A percentile compares a stretch with the other conserved stretches of the same genome.
Conservation (phyloP, 2,329 filamentous ascomycete genomes). For the Diaporthe ilicicola region DNA sequence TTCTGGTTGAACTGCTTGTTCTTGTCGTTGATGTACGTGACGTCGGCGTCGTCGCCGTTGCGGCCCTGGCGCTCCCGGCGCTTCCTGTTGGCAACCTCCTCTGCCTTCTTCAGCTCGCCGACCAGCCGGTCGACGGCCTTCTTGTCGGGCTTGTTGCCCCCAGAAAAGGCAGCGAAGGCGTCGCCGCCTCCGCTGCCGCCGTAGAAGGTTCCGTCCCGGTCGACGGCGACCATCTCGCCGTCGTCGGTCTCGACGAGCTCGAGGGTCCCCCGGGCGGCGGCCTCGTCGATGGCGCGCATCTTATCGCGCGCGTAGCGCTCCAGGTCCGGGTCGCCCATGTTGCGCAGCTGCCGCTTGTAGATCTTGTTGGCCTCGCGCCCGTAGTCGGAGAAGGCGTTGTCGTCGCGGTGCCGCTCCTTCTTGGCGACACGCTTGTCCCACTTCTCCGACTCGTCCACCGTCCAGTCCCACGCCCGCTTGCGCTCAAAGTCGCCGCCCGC, state of each 20-base stretch:
- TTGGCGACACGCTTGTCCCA: conserved; percentile 94
- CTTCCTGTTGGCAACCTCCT: conserved; percentile 87
- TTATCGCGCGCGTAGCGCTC: conserved; percentile 90
- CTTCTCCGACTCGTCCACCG: conserved; percentile 88
- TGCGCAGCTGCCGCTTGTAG: conserved; percentile 89
- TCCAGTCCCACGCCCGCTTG: conserved; percentile 99
- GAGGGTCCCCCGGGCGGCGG: conserved; percentile 83
- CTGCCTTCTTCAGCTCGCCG: conserved; percentile 84
- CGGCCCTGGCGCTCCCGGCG: conserved; percentile 79
- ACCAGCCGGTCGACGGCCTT: conserved; percentile 90
- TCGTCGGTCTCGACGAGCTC: conserved; percentile 97
- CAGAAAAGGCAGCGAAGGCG: conserved; percentile 80
- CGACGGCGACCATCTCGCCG: conserved; percentile 92
- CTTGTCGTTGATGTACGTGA: conserved; percentile 99
- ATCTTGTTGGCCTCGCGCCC: conserved; percentile 87
- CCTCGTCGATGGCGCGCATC: conserved; percentile 82
- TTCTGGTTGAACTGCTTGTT: conserved; percentile 99
- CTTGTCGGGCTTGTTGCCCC: conserved; percentile 88
- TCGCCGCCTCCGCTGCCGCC: conserved; percentile 86
- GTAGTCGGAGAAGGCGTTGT: conserved; percentile 92
- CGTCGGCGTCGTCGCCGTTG: conserved; percentile 86
- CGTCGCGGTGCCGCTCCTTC: conserved; percentile 81
- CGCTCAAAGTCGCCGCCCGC: conserved; percentile 93
- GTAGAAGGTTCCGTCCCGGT: conserved; percentile 90
- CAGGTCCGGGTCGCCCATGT: conserved; percentile 77